Percentiles rank a stretch among this genome's conserved stretches.
Evolutionary conservation across 176 grass and related monocot species (phyloP).

Genomic region (Pontederia paniculata): DNA sequence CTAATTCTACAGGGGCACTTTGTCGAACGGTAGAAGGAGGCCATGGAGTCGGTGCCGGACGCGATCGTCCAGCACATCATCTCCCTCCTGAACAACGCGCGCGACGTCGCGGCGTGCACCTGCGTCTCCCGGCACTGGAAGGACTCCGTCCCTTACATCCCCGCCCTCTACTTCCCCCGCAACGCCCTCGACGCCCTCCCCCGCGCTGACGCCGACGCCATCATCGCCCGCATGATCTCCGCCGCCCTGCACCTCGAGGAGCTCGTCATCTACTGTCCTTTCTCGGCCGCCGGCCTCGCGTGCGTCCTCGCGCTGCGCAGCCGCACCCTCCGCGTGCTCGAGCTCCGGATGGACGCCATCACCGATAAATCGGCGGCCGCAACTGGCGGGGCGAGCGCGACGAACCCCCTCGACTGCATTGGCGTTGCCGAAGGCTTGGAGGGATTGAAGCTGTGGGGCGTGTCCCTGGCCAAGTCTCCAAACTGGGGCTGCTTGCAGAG

Average conservation of each 20-base stretch:
- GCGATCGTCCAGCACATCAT: slow-evolving; percentile 73
- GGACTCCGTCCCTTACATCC: slow-evolving; percentile 63
- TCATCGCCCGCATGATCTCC: slow-evolving; percentile 64
- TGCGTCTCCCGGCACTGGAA: slow-evolving; percentile 63
- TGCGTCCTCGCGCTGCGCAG: slow-evolving; percentile 41
- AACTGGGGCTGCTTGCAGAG: slow-evolving; percentile 41
- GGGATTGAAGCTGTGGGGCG: slow-evolving; percentile 72
- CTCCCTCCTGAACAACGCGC: slow-evolving; percentile 59
- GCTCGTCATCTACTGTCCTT: slow-evolving; percentile 91
- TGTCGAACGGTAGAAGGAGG: background rate
- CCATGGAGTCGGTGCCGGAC: slow-evolving; percentile 58
- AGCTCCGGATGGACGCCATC: slow-evolving; percentile 61
- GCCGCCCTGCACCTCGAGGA: slow-evolving; percentile 40
- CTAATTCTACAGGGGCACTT: too few species aligned
- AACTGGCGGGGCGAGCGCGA: background rate
- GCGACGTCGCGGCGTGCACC: slow-evolving; percentile 61
- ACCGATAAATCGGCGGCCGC: slow-evolving; percentile 28
- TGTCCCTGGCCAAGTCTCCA: slow-evolving; percentile 41
- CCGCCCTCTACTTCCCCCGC: slow-evolving; percentile 67
- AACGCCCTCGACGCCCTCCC: slow-evolving; percentile 28
- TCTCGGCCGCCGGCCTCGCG: slow-evolving; percentile 47
- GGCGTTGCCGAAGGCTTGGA: slow-evolving; percentile 37
- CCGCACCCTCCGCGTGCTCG: slow-evolving; percentile 54
- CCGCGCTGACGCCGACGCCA: slow-evolving; percentile 31
- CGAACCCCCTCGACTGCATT: slow-evolving; percentile 51